Conservation (phyloP, 306 rosid genomes). For the Aeschynomene evenia region DNA sequence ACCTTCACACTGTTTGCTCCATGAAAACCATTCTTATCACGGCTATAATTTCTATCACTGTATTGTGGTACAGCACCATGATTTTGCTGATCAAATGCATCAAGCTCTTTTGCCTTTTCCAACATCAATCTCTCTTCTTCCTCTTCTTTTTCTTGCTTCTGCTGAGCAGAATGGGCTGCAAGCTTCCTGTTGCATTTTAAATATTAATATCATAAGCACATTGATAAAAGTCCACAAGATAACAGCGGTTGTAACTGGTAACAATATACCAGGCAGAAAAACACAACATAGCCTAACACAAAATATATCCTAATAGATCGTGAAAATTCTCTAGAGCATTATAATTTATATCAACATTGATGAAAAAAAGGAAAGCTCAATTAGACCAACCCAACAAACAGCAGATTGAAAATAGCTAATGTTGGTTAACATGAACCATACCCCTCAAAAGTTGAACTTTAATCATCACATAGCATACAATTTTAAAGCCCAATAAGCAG, state of each 20-base stretch:
- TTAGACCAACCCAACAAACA: neutral
- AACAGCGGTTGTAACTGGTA: neutral
- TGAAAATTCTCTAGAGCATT: neutral
- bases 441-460: neutral
- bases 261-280: neutral
- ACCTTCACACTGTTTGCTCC: constrained; percentile 98
- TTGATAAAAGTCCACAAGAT: neutral
- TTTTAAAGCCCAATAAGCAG: neutral
- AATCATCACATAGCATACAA: neutral
- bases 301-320: neutral
- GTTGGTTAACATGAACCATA: neutral
- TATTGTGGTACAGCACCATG: constrained; percentile 93
- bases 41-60: constrained; percentile 68
- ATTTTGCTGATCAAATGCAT: constrained; percentile 97
- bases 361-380: neutral
- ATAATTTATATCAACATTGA: neutral
- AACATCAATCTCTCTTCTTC: constrained; percentile 70
- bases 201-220: constrained; percentile 16
- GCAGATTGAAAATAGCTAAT: neutral
- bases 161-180: constrained; percentile 80
- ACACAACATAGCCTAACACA: neutral
- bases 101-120: constrained; percentile 90
- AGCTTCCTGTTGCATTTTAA: constrained; percentile 56
- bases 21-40: constrained; percentile 80
- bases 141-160: constrained; percentile 83